Conservation (phyloP, 1,284 basidiomycete genomes). For the Pterulicium gracile region DNA sequence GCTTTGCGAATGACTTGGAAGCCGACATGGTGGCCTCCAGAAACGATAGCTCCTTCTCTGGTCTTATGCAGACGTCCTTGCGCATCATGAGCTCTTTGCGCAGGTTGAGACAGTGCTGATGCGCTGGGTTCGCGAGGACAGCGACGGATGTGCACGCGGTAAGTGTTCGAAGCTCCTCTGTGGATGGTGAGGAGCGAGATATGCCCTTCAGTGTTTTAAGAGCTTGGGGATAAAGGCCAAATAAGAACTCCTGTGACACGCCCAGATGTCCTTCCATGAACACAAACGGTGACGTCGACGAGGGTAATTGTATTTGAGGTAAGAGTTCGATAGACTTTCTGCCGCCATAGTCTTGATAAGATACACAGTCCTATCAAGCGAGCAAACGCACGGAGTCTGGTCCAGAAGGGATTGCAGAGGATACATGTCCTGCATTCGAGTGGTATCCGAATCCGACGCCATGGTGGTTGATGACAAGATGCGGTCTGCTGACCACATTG, state of each 20-base stretch:
- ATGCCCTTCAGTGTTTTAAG: constrained; percentile 23
- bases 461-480: not conserved
- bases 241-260: constrained; percentile 45
- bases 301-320: constrained; percentile 15
- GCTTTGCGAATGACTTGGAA: constrained; percentile 44
- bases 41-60: constrained; percentile 36
- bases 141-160: constrained; percentile 32
- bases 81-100: constrained; percentile 40
- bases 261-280: constrained; percentile 50
- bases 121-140: constrained; percentile 54
- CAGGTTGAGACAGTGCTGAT: constrained; percentile 51
- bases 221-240: constrained; percentile 37
- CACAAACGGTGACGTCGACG: constrained; percentile 35
- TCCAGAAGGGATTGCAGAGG: not conserved
- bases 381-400: not conserved
- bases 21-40: constrained; percentile 33
- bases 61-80: too few species aligned
- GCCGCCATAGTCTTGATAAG: not conserved
- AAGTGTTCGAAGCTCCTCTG: constrained; percentile 9
- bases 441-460: not conserved
- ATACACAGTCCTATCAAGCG: not conserved
- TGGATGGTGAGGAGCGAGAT: constrained; percentile 6
- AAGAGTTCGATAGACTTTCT: constrained; percentile 6
- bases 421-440: not conserved
- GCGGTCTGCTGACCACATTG: not conserved